Evolutionary conservation across 2,329 filamentous ascomycete species (phyloP), one percentile per base, ranked within the genome.

Genomic region (Trichothecium roseum): DNA sequence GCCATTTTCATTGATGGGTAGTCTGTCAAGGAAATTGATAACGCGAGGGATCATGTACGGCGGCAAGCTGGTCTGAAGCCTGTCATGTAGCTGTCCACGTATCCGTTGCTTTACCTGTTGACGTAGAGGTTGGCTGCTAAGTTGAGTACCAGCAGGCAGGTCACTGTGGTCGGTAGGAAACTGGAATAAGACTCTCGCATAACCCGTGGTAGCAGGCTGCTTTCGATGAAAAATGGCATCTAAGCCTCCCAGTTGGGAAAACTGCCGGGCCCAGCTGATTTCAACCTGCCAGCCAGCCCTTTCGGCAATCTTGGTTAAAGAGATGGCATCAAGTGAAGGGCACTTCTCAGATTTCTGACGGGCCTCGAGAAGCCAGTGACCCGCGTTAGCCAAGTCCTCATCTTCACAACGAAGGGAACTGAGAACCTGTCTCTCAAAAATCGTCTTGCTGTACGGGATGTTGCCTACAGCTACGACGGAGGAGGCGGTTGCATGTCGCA

Each of bases 241-340:
- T 8, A 48, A 5, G 5, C 24, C 42, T 32, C 43, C 45, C 16
- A n/a, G 22, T 18, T 45, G 43, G 5, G 42, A 45, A 13, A 29
- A 37, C 27, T 60, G 60, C 12, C 53, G 49, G 0, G 66, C 69
- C 40, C 63, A 64, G 33, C 56, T 52, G 2, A 54, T 44, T 28
- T 68, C 62, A 18, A 68, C 62, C 24, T 63, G 47, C 39, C 68
- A 71, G 17, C 64, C 63, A 28, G 54, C 43, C 24, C 45, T 46
- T 38, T 54, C 27, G 9, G 42, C 43, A 3, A 55, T 30, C 18
- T 45, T 31, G 2, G 35, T 39, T 7, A 52, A 30, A 3, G 48
- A 42, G 2, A 39, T 13, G 3, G 42, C 40, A 2, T 43, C 45
- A 7, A 45, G 38, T 9, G 38, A 41, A 8, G 37, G 6, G 4